These are phyloP conservation scores for Antrodiella citrinella DNA, from an alignment of 768 basidiomycete genomes.

Conservation along the genomic window DNA sequence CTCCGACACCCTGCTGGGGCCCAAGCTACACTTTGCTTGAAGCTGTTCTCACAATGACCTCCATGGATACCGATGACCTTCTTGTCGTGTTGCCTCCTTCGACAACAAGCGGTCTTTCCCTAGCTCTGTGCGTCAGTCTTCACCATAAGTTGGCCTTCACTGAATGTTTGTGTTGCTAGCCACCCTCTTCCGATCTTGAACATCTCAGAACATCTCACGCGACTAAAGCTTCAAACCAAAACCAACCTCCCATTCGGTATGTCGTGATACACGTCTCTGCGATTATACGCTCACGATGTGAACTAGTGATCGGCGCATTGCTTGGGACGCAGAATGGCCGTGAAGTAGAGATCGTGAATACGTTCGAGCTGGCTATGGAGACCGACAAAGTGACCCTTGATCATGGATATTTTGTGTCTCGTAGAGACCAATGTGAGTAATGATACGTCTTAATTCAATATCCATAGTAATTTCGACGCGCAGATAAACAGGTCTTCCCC, in stretches of 20 bases:
- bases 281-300: constrained; percentile 1
- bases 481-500: constrained; percentile 98
- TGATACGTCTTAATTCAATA: too few relatives aligned
- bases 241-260: constrained; percentile 57
- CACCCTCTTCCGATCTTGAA: constrained; percentile 96
- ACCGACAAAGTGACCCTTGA: constrained; percentile 57
- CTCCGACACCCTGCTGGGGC: too few relatives aligned
- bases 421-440: constrained; percentile 80
- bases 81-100: constrained; percentile 62
- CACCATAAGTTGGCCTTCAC: constrained; percentile 1
- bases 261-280: constrained; percentile 10
- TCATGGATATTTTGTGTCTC: constrained; percentile 70
- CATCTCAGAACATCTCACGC: constrained; percentile 91
- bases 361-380: constrained; percentile 80
- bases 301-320: constrained; percentile 81
- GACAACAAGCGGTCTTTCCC: constrained; percentile 63
- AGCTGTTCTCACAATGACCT: constrained; percentile 39
- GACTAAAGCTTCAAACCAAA: constrained; percentile 68
- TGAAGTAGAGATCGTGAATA: constrained; percentile 95
- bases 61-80: constrained; percentile 75
- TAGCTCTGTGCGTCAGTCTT: constrained; percentile 51
- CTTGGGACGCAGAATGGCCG: constrained; percentile 91
- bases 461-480: too few relatives aligned
- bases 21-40: too few relatives aligned
- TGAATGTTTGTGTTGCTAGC: too few relatives aligned